Evolutionary conservation across 352 stramenopile genomes (phyloP).

Genomic region (Phytophthora foliorum): DNA sequence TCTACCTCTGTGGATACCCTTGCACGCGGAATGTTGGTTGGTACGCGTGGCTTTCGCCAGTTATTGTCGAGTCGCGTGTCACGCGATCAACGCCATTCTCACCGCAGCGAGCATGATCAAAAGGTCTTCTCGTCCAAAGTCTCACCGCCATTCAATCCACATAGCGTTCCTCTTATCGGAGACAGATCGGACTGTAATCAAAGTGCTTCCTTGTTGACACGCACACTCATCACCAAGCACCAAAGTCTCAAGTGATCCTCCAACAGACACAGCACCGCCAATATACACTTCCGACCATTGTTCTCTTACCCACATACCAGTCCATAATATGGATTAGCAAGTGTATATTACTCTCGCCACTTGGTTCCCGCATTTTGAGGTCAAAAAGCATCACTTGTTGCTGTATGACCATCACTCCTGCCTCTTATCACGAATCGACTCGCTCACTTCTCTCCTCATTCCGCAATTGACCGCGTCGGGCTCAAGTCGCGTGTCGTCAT

Average conservation of each 20-base stretch:
- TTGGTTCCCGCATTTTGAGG: not conserved
- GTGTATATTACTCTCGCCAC: no score
- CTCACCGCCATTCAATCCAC: not conserved
- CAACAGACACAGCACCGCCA: no score
- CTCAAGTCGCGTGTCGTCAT: slow-evolving; percentile 1
- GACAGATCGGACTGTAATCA: not conserved
- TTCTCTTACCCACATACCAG: no score
- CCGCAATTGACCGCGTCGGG: slow-evolving; percentile 1
- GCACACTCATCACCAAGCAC: not conserved
- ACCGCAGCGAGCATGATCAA: not conserved
- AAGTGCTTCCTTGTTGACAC: not conserved
- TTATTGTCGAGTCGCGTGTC: not conserved
- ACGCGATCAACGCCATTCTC: not conserved
- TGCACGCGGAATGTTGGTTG: not conserved
- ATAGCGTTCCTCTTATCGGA: not conserved
- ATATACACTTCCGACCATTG: no score
- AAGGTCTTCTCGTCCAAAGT: not conserved
- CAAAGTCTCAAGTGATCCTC: not conserved
- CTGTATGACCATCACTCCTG: slow-evolving; percentile 23
- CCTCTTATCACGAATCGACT: not conserved
- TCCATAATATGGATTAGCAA: no score
- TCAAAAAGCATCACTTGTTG: slow-evolving; percentile 6
- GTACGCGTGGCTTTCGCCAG: not conserved
- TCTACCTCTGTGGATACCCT: no score
- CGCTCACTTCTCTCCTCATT: slow-evolving; percentile 1